Evolutionary conservation across 768 basidiomycete species (phyloP).

Genomic region (Hericium rajendrae): DNA sequence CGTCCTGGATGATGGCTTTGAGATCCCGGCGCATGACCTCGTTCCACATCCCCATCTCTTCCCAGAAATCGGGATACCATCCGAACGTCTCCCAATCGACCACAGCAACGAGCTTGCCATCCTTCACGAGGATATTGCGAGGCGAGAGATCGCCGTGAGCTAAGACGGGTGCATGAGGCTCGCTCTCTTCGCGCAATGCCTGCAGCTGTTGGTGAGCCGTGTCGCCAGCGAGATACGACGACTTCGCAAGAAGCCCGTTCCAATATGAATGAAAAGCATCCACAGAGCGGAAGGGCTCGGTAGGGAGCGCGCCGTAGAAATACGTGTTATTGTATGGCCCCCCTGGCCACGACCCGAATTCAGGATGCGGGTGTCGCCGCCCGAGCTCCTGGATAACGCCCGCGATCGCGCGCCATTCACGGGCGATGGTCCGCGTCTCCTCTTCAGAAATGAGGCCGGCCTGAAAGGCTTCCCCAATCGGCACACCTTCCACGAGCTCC

Average conservation of each 20-base stretch:
- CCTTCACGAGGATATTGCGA: slow-evolving; percentile 32
- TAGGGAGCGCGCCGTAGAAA: background rate
- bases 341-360: no score
- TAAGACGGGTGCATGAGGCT: background rate
- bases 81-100: slow-evolving; percentile 30
- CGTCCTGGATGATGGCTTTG: no score
- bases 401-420: background rate
- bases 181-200: background rate
- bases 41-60: slow-evolving; percentile 6
- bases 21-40: background rate
- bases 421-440: background rate
- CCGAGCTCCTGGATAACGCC: background rate
- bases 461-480: background rate
- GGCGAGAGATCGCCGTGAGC: slow-evolving; percentile 21
- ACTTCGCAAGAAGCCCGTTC: background rate
- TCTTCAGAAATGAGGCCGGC: background rate
- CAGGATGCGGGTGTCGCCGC: no score
- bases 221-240: background rate
- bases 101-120: slow-evolving; percentile 21
- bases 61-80: slow-evolving; percentile 29
- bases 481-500: slow-evolving; percentile 5
- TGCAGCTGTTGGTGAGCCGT: background rate
- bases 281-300: background rate
- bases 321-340: background rate
- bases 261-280: background rate